Evolutionary conservation across 345 rosid genomes (phyloP), one percentile per base, ranked within the genome.

Genomic region (Sisymbrium altissimum): DNA sequence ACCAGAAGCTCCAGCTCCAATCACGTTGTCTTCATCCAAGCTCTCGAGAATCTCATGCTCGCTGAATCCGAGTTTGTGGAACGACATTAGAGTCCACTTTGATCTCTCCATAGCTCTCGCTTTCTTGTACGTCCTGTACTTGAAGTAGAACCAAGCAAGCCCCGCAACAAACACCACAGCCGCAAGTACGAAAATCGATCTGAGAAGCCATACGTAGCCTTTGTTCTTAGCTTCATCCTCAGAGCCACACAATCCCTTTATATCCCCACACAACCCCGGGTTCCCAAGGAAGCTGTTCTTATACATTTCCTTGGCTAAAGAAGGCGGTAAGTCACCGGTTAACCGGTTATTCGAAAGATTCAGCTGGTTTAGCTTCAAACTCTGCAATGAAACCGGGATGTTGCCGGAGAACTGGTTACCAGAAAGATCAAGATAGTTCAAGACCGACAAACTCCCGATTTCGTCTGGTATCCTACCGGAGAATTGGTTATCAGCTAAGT

Each of bases 81-180:
- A 96, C 3, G 99, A 92, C 96, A 90, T 96, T 48, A 96, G 55
- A 5, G 96, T 92, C 99, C 99, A 96, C 73, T 88, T 96, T 7
- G 98, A 81, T 73, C 84, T 92, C 54, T 96, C 98, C 13, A 79
- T 72, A 4, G 87, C 88, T 76, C 74, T 86, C 36, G 82, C 88
- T 65, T 83, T 83, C 87, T 87, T 83, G 85, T 83, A 89, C 41
- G 68, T 83, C 82, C 25, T 82, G 67, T 95, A 92, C 84, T 89
- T 96, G 69, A 86, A 60, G 79, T 85, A 89, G 82, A 96, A 96
- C 98, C 97, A 89, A 68, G 82, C 84, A 15, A 86, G 33, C 3
- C 98, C 99, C 8, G 85, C 81, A 62, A 90, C 74, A 17, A 96
- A 70, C 43, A 92, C 90, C 21, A 88, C 39, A 17, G 72, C 90